These are phyloP conservation scores for Hypoxylon sp. DNA, from an alignment of 2,329 filamentous ascomycete species.

Conservation along the genomic window DNA sequence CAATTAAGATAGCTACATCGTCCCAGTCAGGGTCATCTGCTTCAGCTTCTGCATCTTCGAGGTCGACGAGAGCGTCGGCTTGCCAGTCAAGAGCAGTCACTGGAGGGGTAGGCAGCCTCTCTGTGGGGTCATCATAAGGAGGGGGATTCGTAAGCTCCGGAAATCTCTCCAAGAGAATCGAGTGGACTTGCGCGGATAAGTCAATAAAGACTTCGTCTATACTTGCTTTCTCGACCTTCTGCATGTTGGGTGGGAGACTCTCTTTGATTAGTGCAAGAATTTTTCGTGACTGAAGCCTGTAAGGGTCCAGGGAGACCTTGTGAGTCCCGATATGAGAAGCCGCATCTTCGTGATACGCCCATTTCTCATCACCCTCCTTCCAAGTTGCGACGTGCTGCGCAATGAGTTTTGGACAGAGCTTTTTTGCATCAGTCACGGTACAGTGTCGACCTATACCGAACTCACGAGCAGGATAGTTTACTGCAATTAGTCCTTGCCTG, in stretches of 20 bases:
- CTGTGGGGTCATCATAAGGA: conserved; percentile 80
- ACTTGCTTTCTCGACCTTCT: conserved; percentile 90
- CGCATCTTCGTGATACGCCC: conserved; percentile 90
- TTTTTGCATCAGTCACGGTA: conserved; percentile 83
- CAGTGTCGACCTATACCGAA: conserved; percentile 86
- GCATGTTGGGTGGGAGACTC: conserved; percentile 73
- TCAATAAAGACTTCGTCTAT: conserved; percentile 98
- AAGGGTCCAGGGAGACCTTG: conserved; percentile 95
- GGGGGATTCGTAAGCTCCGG: conserved; percentile 77
- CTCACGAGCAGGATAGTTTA: conserved; percentile 92
- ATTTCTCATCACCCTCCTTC: conserved; percentile 90
- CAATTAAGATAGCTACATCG: conserved; percentile 88
- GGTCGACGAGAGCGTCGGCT: conserved; percentile 83
- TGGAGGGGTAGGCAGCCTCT: conserved; percentile 78
- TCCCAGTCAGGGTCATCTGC: conserved; percentile 94
- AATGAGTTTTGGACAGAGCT: conserved; percentile 86
- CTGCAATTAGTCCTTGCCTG: conserved; percentile 91
- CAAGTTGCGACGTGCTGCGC: conserved; percentile 96
- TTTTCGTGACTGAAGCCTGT: conserved; percentile 85
- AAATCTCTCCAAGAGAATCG: conserved; percentile 80
- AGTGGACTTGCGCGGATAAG: conserved; percentile 86
- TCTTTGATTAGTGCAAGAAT: conserved; percentile 87
- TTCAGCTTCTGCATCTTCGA: conserved; percentile 80
- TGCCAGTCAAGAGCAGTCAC: conserved; percentile 84
- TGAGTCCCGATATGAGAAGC: conserved; percentile 84